A percentile compares a stretch with the other conserved stretches of the same genome.
Evolutionary conservation across 306 rosid species (phyloP).

Genomic region (Prunus dulcis): DNA sequence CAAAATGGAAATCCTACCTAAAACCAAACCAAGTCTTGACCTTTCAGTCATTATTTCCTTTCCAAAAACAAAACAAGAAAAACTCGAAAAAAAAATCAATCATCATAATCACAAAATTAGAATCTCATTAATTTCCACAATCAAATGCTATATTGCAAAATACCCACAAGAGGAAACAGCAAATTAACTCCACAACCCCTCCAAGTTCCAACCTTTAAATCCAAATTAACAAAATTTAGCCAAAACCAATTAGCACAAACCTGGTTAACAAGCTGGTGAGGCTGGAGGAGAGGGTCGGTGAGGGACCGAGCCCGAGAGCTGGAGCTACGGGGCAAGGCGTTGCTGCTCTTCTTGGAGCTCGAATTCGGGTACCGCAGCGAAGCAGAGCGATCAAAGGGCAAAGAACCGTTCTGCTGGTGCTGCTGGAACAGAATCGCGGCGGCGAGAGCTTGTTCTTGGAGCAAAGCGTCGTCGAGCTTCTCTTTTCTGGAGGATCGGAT

Average conservation of each 20-base stretch:
- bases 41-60: background rate
- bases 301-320: constrained; percentile 88
- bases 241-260: constrained; percentile 16
- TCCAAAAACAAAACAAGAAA: background rate
- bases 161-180: background rate
- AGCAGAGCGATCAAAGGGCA: constrained; percentile 74
- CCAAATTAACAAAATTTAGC: background rate
- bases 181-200: background rate
- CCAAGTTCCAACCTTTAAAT: background rate
- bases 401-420: constrained; percentile 45
- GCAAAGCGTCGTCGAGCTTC: constrained; percentile 47
- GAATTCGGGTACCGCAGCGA: constrained; percentile 76
- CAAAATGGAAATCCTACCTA: too few species aligned
- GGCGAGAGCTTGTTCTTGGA: constrained; percentile 79
- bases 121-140: background rate
- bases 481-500: constrained; percentile 53
- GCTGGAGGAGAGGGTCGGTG: constrained; percentile 84
- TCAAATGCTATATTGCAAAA: background rate
- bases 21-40: background rate
- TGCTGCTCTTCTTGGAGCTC: constrained; percentile 43
- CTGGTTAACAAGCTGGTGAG: constrained; percentile 88
- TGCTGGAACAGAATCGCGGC: constrained; percentile 81
- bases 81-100: background rate
- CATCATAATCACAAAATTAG: background rate
- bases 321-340: constrained; percentile 68